Evolutionary conservation across 352 stramenopile species (phyloP).

Genomic region (Globisporangium abappressorium): DNA sequence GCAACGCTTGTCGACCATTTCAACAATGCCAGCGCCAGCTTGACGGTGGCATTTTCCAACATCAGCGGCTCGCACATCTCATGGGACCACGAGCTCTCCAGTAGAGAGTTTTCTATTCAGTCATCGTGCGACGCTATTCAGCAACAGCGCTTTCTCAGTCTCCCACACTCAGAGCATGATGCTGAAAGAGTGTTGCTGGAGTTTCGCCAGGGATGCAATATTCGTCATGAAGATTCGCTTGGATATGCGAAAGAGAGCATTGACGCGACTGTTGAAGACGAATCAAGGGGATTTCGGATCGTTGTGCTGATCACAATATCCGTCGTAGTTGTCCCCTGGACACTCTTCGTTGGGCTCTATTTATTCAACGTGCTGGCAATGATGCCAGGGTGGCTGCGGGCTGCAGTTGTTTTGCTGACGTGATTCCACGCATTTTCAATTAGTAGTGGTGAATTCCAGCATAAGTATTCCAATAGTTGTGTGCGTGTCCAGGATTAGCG

Average conservation of each 20-base stretch:
- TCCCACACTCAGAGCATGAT: slow-evolving; percentile 19
- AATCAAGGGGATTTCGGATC: slow-evolving; percentile 14
- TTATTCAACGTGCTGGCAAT: slow-evolving; percentile 1
- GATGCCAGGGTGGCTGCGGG: slow-evolving; percentile 3
- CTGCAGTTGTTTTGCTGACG: neutral
- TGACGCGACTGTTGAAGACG: slow-evolving; percentile 9
- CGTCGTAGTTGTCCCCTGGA: slow-evolving; percentile 27
- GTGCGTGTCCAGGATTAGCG: neutral
- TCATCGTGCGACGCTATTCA: slow-evolving; percentile 21
- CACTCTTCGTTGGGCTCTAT: slow-evolving; percentile 23
- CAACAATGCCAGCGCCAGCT: neutral
- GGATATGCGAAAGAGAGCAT: slow-evolving; percentile 32
- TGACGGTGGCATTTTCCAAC: slow-evolving; percentile 16
- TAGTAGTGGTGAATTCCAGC: neutral
- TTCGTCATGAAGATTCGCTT: slow-evolving; percentile 26
- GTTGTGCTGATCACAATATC: slow-evolving; percentile 24
- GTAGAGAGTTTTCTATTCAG: slow-evolving; percentile 20
- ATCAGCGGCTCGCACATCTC: slow-evolving; percentile 26
- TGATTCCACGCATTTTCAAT: neutral
- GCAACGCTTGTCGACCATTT: neutral
- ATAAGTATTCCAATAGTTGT: neutral
- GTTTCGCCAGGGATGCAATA: slow-evolving; percentile 19
- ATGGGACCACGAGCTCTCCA: slow-evolving; percentile 17
- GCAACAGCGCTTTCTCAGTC: slow-evolving; percentile 21
- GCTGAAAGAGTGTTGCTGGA: slow-evolving; percentile 16